Evolutionary conservation across 257 asterid species (phyloP).

Genomic region (Penstemon eatonii): DNA sequence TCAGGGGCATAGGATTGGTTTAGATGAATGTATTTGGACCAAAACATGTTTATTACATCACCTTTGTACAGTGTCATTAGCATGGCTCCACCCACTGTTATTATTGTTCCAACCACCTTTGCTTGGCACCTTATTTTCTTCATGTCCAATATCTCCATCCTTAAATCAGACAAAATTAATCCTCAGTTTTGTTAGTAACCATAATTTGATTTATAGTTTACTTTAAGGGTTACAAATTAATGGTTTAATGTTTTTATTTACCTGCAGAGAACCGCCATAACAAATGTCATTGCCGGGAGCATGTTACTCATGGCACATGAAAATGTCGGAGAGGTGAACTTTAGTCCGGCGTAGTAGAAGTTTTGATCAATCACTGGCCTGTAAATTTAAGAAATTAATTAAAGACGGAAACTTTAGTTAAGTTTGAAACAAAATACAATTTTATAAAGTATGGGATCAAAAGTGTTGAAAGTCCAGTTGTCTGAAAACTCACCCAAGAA

Average conservation of each 20-base stretch:
- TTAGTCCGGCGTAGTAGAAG: constrained; percentile 81
- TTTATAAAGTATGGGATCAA: background rate
- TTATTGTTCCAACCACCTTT: constrained; percentile 68
- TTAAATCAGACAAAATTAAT: background rate
- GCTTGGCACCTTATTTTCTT: constrained; percentile 77
- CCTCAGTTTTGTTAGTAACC: background rate
- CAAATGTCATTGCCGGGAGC: constrained; percentile 90
- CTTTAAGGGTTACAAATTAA: background rate
- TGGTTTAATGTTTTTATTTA: constrained; percentile 2
- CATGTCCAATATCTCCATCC: constrained; percentile 75
- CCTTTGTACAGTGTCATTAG: constrained; percentile 90
- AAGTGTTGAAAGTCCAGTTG: too few relatives aligned
- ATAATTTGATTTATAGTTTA: background rate
- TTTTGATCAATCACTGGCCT: constrained; percentile 96
- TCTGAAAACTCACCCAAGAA: constrained; percentile 71
- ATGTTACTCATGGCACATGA: constrained; percentile 95
- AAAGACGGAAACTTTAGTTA: background rate
- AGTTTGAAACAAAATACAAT: background rate
- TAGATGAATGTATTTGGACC: constrained; percentile 56
- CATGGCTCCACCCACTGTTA: constrained; percentile 82
- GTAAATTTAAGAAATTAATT: constrained; percentile 9
- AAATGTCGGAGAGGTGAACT: constrained; percentile 78
- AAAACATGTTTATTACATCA: constrained; percentile 50
- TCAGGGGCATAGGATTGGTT: constrained; percentile 25
- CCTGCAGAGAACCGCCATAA: constrained; percentile 82